These are phyloP conservation scores for Trichoderma reesei DNA, from an alignment of 495 filamentous ascomycete genomes.

Conservation along the genomic window DNA sequence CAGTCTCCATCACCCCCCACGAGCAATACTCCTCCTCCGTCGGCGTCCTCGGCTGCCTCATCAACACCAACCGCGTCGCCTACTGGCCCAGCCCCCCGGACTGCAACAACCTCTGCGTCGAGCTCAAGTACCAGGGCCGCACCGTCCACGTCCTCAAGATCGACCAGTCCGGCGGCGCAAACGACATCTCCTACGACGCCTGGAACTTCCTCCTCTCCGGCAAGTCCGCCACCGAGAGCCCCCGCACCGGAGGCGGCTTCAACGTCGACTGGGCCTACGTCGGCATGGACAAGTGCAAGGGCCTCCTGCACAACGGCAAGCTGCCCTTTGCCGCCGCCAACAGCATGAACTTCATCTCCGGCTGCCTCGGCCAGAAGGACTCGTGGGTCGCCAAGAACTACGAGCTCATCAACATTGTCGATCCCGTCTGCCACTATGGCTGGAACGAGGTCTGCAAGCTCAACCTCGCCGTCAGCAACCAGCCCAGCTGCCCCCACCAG, in stretches of 20 bases:
- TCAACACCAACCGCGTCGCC: conserved; percentile 24
- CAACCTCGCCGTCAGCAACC: conserved; percentile 18
- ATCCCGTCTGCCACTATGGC: conserved; percentile 23
- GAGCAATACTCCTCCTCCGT: conserved; percentile 22
- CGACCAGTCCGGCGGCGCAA: conserved; percentile 20
- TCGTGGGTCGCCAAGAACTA: conserved; percentile 24
- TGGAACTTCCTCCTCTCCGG: conserved; percentile 22
- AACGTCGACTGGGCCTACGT: conserved; percentile 18
- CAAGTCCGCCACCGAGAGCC: conserved; percentile 16
- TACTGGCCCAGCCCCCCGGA: conserved; percentile 21
- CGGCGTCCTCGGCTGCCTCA: conserved; percentile 27
- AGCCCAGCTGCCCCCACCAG: conserved; percentile 20
- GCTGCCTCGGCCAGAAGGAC: conserved; percentile 15
- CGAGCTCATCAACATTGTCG: conserved; percentile 26
- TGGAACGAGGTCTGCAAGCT: conserved; percentile 22
- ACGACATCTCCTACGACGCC: conserved; percentile 25
- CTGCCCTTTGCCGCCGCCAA: conserved; percentile 22
- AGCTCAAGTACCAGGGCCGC: conserved; percentile 20
- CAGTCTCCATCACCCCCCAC: conserved; percentile 20
- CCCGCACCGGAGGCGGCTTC: conserved; percentile 16
- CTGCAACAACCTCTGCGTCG: conserved; percentile 25
- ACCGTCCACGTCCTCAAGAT: conserved; percentile 19
- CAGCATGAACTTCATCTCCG: conserved; percentile 21
- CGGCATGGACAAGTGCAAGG: conserved; percentile 17
- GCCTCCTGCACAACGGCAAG: conserved; percentile 19